Evolutionary conservation across 305 asterid genomes (phyloP).

Genomic region (Euphrasia arctica): DNA sequence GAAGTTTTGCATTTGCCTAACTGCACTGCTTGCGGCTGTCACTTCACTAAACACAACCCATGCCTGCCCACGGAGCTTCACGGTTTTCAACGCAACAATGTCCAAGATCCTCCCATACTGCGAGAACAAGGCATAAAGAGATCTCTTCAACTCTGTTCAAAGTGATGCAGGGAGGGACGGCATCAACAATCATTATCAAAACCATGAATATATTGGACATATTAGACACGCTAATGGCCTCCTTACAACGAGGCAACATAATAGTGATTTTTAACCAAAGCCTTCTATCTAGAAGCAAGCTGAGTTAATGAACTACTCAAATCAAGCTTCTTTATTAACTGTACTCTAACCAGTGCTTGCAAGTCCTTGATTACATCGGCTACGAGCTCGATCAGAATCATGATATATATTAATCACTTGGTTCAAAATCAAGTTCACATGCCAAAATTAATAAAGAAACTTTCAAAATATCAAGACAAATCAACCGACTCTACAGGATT

Average conservation of each 20-base stretch:
- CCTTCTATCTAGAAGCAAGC: conserved; percentile 2
- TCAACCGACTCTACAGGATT: too few species aligned
- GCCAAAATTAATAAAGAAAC: too few species aligned
- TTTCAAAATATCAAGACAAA: too few species aligned
- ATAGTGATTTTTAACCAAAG: too few species aligned
- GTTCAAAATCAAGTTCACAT: too few species aligned
- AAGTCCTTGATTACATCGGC: too few species aligned
- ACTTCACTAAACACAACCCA: conserved; percentile 99
- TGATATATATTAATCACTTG: too few species aligned
- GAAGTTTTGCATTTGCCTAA: conserved; percentile 96
- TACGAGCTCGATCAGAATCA: too few species aligned
- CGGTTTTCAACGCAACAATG: conserved; percentile 83
- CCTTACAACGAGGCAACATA: conserved; percentile 13
- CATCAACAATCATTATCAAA: conserved; percentile 29
- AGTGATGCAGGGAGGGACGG: conserved; percentile 30
- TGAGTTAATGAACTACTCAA: too few species aligned
- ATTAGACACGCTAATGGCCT: neutral
- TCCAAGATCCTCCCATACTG: conserved; percentile 98
- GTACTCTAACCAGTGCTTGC: too few species aligned
- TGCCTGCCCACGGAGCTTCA: conserved; percentile 96
- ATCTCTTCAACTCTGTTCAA: conserved; percentile 97
- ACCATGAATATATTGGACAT: conserved; percentile 2
- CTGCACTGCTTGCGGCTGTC: conserved; percentile 94
- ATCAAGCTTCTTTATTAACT: too few species aligned
- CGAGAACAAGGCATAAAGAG: conserved; percentile 95